Conservation (phyloP, 164 flowering plant genomes). For the Sextonia rubra region DNA sequence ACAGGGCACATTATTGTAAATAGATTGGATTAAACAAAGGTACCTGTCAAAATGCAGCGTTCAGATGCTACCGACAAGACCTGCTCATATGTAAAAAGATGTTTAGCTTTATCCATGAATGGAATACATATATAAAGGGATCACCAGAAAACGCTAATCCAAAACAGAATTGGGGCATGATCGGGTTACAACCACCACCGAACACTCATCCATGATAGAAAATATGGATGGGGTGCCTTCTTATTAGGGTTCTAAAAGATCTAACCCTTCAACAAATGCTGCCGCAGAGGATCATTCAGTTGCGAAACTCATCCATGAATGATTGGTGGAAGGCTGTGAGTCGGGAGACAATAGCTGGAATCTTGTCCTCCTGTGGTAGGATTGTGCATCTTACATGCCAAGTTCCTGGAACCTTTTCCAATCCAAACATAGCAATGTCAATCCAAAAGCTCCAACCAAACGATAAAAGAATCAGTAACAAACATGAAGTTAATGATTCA, state of each 20-base stretch:
- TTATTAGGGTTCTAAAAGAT: background rate
- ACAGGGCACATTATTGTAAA: no score
- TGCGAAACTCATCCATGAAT: slow-evolving; percentile 84
- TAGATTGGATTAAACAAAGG: no score
- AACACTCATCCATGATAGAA: background rate
- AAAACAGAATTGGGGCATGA: no score
- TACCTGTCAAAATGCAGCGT: no score
- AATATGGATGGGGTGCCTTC: background rate
- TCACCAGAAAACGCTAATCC: no score
- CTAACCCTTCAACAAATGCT: background rate
- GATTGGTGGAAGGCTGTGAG: slow-evolving; percentile 69
- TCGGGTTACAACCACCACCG: background rate
- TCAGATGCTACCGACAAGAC: no score
- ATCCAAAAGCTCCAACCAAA: background rate
- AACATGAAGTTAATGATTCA: background rate
- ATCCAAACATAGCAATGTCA: background rate
- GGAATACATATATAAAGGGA: no score
- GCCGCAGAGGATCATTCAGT: slow-evolving; percentile 24
- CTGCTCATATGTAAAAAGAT: no score
- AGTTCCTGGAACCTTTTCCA: slow-evolving; percentile 82
- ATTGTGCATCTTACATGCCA: slow-evolving; percentile 98
- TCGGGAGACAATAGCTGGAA: slow-evolving; percentile 74
- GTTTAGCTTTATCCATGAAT: no score
- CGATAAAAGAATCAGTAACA: background rate
- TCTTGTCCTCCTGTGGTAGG: slow-evolving; percentile 94